Evolutionary conservation across 306 rosid species (phyloP), one percentile per base, ranked within the genome.

Genomic region (Casuarina cunninghamiana): DNA sequence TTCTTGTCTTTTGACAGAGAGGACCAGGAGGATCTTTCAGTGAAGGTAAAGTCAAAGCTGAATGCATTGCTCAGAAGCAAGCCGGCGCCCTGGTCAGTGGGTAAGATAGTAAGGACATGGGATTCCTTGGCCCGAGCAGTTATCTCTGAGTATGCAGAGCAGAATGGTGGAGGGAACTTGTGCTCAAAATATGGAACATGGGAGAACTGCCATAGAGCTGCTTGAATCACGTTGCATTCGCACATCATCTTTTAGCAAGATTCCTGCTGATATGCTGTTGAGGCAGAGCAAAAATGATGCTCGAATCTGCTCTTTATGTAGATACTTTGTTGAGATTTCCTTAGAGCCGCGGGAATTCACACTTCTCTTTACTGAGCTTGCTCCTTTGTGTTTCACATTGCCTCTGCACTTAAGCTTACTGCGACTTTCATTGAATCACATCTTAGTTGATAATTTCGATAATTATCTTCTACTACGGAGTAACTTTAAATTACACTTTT

Each of bases 101-200:
- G 75, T 50, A 79, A 77, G 81, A 66, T 87, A 69, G 87, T 88
- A 11, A 77, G 39, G 39, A 73, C 51, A 13, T 89, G 96, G 96
- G 89, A 84, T 10, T 17, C 0, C 10, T 87, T 88, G 50, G 86
- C 79, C 55, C 81, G 87, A 54, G 85, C 80, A 19, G 81, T 78
- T 69, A 19, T 89, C 41, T 21, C 51, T 39, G 91, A 91, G 62
- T 73, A 77, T 77, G 91, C 86, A 26, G 35, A 53, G 35, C 45
- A 48, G 35, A n/a, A 26, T 65, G 90, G 96, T 19, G 93, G 90
- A 62, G 93, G 88, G 61, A 87, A 73, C 67, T 82, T 88, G 70
- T 84, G 84, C 83, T 81, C 91, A 11, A 82, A 38, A 65, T 73
- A 82, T 53, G 91, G 91, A 73, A 76, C 32, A 1, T 88, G 86